Evolutionary conservation across 2,329 filamentous ascomycete species (phyloP).

Genomic region (Westerdykella ornata): DNA sequence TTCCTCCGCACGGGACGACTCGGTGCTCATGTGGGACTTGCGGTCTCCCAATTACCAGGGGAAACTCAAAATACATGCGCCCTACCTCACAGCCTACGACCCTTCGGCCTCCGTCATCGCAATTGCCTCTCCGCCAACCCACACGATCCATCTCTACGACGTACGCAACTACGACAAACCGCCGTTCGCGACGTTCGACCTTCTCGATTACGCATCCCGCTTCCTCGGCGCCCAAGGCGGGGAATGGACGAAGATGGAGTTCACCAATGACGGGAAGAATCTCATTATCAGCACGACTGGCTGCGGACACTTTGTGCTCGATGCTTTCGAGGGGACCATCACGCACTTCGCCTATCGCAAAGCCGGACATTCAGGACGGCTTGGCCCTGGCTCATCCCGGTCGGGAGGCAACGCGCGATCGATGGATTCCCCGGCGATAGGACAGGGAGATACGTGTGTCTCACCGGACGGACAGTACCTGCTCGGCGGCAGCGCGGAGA

Average conservation of each 20-base stretch:
- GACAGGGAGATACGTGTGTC: constrained; percentile 75
- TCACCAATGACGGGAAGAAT: constrained; percentile 90
- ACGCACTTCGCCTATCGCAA: constrained; percentile 62
- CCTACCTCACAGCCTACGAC: constrained; percentile 82
- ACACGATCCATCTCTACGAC: constrained; percentile 82
- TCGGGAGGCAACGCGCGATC: constrained; percentile 16
- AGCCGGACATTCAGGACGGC: constrained; percentile 40
- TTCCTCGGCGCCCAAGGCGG: constrained; percentile 42
- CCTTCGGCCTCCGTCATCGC: constrained; percentile 89
- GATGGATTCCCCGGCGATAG: constrained; percentile 25
- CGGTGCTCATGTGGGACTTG: constrained; percentile 84
- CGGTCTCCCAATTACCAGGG: constrained; percentile 73
- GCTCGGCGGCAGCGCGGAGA: constrained; percentile 64
- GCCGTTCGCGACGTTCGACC: constrained; percentile 80
- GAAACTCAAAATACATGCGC: constrained; percentile 69
- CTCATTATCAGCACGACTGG: constrained; percentile 79
- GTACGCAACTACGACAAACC: constrained; percentile 87
- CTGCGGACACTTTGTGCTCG: constrained; percentile 81
- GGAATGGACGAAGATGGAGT: constrained; percentile 87
- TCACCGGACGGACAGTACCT: constrained; percentile 85
- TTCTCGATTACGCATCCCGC: constrained; percentile 56
- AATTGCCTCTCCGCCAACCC: constrained; percentile 72
- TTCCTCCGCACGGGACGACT: constrained; percentile 85
- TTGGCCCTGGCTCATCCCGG: constrained; percentile 42
- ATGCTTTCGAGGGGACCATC: constrained; percentile 78